Conservation (phyloP, 768 basidiomycete species). For the Suillus brevipes region DNA sequence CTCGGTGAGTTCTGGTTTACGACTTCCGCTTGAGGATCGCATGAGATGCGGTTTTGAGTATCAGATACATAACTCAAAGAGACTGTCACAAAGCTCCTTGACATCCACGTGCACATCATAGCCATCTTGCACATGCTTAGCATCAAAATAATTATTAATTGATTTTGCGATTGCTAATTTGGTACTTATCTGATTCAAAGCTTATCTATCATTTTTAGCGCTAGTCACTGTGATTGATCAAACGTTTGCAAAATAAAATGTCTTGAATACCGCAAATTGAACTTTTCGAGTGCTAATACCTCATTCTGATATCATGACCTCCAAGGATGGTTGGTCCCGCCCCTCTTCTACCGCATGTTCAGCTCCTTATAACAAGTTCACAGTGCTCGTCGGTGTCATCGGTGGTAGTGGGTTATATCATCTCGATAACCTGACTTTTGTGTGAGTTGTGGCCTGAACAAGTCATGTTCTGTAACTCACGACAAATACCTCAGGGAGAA, state of each 20-base stretch:
- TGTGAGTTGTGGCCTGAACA: slow-evolving; percentile 54
- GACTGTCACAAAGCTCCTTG: background rate
- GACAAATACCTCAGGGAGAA: slow-evolving; percentile 51
- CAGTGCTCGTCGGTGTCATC: slow-evolving; percentile 85
- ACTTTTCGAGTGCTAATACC: background rate
- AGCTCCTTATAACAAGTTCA: background rate
- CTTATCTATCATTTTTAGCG: background rate
- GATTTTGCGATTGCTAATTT: background rate
- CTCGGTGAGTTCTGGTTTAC: background rate
- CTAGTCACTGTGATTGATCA: background rate
- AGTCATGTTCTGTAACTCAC: background rate
- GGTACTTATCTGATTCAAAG: background rate
- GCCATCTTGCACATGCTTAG: background rate
- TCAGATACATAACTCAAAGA: no score
- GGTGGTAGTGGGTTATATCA: slow-evolving; percentile 93
- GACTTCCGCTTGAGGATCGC: background rate
- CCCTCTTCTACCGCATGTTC: no score
- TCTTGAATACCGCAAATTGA: background rate
- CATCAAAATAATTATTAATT: background rate
- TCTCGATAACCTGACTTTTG: slow-evolving; percentile 83
- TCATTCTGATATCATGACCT: background rate
- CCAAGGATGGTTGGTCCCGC: background rate
- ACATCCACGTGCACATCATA: background rate
- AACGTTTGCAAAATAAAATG: slow-evolving; percentile 1
- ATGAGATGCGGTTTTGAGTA: no score